phyloP scores from a whole-genome alignment of 2,329 filamentous ascomycete species.

The Keithomyces neogunnii region DNA sequence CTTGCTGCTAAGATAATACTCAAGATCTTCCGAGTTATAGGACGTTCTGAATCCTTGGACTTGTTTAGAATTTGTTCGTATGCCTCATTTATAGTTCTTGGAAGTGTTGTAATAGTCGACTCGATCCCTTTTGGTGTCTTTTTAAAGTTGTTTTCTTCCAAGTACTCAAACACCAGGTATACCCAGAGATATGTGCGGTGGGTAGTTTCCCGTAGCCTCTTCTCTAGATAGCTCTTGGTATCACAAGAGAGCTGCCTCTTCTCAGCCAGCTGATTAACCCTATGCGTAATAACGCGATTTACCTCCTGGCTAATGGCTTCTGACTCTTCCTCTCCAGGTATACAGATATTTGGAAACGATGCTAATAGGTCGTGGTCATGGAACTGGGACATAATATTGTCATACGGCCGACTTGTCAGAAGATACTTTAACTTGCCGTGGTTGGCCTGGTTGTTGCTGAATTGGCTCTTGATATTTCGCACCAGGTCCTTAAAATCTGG shows the following conservation, averaged over 20 bases:
- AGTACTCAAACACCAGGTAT: slow-evolving; percentile 24
- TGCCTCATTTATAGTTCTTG: background rate
- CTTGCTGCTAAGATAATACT: background rate
- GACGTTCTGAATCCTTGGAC: background rate
- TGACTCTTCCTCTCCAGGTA: slow-evolving; percentile 27
- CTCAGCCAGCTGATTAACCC: slow-evolving; percentile 13
- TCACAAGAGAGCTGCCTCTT: slow-evolving; percentile 11
- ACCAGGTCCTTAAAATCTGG: slow-evolving; percentile 15
- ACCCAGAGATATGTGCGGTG: slow-evolving; percentile 29
- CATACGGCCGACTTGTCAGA: slow-evolving; percentile 27
- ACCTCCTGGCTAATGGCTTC: slow-evolving; percentile 28
- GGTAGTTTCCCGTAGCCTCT: slow-evolving; percentile 9
- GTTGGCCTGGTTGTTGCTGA: background rate
- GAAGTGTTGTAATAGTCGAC: slow-evolving; percentile 8
- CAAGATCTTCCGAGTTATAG: background rate
- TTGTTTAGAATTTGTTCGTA: background rate
- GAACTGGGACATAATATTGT: slow-evolving; percentile 19
- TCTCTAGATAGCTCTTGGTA: slow-evolving; percentile 12
- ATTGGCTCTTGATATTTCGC: slow-evolving; percentile 4
- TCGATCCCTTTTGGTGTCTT: slow-evolving; percentile 12
- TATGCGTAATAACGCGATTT: slow-evolving; percentile 22
- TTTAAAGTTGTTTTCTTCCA: slow-evolving; percentile 15
- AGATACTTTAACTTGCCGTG: slow-evolving; percentile 21
- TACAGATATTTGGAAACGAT: slow-evolving; percentile 19
- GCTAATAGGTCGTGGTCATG: slow-evolving; percentile 5